Conservation (phyloP, 192 early-diverging fungal species). For the Diversispora epigaea region DNA sequence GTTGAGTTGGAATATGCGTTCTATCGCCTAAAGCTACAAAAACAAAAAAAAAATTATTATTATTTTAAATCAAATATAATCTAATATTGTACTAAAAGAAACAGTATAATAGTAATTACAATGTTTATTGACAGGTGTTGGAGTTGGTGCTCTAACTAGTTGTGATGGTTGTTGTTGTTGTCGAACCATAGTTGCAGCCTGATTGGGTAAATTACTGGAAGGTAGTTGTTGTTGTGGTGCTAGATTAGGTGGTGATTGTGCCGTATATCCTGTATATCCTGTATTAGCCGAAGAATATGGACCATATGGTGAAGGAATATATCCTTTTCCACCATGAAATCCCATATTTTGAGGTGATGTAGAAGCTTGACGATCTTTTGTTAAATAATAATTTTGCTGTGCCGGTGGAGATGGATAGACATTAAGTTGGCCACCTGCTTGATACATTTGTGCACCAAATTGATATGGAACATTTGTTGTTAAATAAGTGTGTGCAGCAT, state of each 20-base stretch:
- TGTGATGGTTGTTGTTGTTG: slow-evolving; percentile 34
- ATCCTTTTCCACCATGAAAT: background rate
- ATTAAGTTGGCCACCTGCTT: too few species aligned
- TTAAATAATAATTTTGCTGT: too few species aligned
- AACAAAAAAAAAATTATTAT: background rate
- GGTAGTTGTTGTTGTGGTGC: slow-evolving; percentile 9
- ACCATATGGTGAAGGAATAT: slow-evolving; percentile 12
- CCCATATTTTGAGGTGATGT: slow-evolving; percentile 14
- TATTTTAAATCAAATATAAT: background rate
- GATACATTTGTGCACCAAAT: too few species aligned
- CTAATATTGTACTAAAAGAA: background rate
- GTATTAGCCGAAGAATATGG: slow-evolving; percentile 9
- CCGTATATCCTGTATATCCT: slow-evolving; percentile 24
- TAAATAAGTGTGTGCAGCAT: too few species aligned
- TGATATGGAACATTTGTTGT: too few species aligned
- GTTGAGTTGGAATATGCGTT: slow-evolving; percentile 72
- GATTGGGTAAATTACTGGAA: slow-evolving; percentile 32
- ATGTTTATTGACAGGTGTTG: slow-evolving; percentile 52
- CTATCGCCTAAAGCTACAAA: slow-evolving; percentile 74
- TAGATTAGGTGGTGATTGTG: slow-evolving; percentile 21
- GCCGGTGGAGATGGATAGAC: slow-evolving; percentile 14
- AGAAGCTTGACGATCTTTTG: slow-evolving; percentile 33
- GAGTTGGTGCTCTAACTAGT: slow-evolving; percentile 42
- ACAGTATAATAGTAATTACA: slow-evolving; percentile 46
- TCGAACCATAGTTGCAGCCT: slow-evolving; percentile 35